Evolutionary conservation across 306 rosid species (phyloP), one percentile per base, ranked within the genome.

Genomic region (Castanea crenata): DNA sequence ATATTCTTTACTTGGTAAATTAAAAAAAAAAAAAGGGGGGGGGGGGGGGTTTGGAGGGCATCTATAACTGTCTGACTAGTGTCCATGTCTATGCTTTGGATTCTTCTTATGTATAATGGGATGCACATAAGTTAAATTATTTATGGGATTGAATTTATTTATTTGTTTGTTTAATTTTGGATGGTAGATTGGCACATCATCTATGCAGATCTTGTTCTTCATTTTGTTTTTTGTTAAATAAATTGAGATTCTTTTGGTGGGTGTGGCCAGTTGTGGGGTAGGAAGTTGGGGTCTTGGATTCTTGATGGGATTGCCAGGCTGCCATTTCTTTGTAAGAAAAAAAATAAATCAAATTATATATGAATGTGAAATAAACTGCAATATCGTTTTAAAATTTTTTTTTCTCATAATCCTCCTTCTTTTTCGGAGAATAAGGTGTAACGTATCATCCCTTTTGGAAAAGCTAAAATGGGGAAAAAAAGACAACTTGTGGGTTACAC

Each of bases 1-100:
- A 70, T 79, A 79, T 79, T 79, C 78, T 87, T 85, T 79, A 78
- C 87, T 74, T 82, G 55, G 78, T 41, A 41, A 41, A 7, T 10
- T 78, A 79, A 71, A 46, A 31, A 31, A 57, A 57, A 63, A 19
- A 25, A 61, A 15, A 31, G n/a, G 38, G 49, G 21, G 71, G 23
- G 23, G 23, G 23, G 23, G 23, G 23, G 23, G 23, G 23, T 23
- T 75, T 76, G 54, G 21, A 64, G 35, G 5, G 71, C 41, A 71
- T 78, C 25, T 64, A 44, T 54, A 71, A 57, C 61, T 46, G 64
- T 57, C 77, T 55, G 55, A 80, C 54, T 59, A 68, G 75, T 62
- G 79, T 74, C 64, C 55, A 58, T 55, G 55, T 38, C 59, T 63
- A 78, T 73, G 83, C 72, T 76, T 78, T 74, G 75, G 83, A 81